Percentiles rank a stretch among this genome's conserved stretches.
These are phyloP conservation scores for Pseudocercospora vitis DNA, from an alignment of 2,329 filamentous ascomycete genomes.

Conservation along the genomic window DNA sequence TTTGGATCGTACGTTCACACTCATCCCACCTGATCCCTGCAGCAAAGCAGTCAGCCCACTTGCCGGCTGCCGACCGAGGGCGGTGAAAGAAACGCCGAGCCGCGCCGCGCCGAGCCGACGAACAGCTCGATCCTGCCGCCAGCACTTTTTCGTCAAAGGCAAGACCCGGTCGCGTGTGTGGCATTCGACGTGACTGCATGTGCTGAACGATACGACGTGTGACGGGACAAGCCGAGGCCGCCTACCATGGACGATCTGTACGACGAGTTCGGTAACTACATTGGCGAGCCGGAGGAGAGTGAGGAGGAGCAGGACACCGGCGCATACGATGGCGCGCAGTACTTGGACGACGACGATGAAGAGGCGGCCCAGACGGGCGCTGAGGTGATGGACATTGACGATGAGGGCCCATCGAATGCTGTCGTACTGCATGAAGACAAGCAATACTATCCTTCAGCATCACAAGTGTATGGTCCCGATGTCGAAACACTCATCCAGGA, in stretches of 20 bases:
- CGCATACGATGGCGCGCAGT: slow-evolving; percentile 74
- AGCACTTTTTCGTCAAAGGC: slow-evolving; percentile 6
- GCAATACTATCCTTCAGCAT: slow-evolving; percentile 97
- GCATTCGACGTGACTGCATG: background rate
- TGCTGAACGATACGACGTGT: too few species aligned
- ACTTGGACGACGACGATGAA: slow-evolving; percentile 66
- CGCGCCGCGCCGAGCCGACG: too few species aligned
- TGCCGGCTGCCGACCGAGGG: slow-evolving; percentile 2
- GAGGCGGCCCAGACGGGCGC: slow-evolving; percentile 60
- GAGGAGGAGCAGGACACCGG: slow-evolving; percentile 79
- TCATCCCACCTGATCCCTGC: background rate
- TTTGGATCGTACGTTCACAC: background rate
- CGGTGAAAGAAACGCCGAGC: too few species aligned
- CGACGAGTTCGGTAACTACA: slow-evolving; percentile 99
- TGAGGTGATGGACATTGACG: slow-evolving; percentile 91
- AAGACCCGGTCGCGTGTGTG: background rate
- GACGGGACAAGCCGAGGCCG: slow-evolving; percentile 12
- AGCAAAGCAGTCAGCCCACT: background rate
- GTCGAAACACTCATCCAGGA: slow-evolving; percentile 96
- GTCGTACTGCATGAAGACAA: slow-evolving; percentile 99
- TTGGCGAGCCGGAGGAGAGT: slow-evolving; percentile 86
- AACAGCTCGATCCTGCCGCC: too few species aligned
- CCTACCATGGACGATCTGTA: slow-evolving; percentile 87
- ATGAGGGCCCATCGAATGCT: slow-evolving; percentile 88
- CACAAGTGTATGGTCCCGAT: slow-evolving; percentile 90